Conservation (phyloP, 2,329 filamentous ascomycete species). For the Pestalotiopsis sp. region DNA sequence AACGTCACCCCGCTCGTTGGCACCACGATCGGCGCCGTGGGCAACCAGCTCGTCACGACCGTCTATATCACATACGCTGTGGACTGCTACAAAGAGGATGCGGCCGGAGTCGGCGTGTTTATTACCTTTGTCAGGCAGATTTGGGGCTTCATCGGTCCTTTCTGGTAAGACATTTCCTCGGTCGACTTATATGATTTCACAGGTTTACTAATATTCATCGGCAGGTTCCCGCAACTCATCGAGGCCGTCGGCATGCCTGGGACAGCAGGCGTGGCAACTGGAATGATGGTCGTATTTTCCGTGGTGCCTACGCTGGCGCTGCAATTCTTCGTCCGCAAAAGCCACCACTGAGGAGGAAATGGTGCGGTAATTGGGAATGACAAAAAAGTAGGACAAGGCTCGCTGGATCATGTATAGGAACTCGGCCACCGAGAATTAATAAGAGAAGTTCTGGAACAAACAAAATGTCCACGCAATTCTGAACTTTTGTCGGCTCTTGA, state of each 20-base stretch:
- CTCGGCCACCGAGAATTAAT: too few species aligned
- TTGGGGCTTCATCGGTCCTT: conserved; percentile 52
- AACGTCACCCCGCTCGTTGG: conserved; percentile 60
- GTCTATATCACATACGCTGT: conserved; percentile 63
- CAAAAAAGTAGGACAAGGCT: too few species aligned
- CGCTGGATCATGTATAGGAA: too few species aligned
- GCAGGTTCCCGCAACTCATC: conserved; percentile 42
- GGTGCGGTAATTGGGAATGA: too few species aligned
- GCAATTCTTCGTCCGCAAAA: conserved; percentile 18
- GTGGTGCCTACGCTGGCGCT: conserved; percentile 18
- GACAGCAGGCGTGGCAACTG: conserved; percentile 37
- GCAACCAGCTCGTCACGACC: conserved; percentile 64
- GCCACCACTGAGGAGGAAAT: conserved; percentile 12
- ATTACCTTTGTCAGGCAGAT: conserved; percentile 58
- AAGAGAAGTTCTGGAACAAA: too few species aligned
- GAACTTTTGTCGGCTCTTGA: too few species aligned
- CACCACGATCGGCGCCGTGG: conserved; percentile 51
- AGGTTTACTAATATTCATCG: not conserved
- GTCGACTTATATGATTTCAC: too few species aligned
- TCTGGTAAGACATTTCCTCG: too few species aligned
- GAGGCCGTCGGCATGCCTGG: conserved; percentile 32
- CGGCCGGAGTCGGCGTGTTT: conserved; percentile 59
- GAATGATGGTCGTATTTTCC: conserved; percentile 31
- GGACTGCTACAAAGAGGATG: conserved; percentile 56
- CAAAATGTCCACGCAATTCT: too few species aligned